These are phyloP conservation scores for Myxozyma mucilagina DNA, from an alignment of 805 yeast genomes.

Conservation along the genomic window DNA sequence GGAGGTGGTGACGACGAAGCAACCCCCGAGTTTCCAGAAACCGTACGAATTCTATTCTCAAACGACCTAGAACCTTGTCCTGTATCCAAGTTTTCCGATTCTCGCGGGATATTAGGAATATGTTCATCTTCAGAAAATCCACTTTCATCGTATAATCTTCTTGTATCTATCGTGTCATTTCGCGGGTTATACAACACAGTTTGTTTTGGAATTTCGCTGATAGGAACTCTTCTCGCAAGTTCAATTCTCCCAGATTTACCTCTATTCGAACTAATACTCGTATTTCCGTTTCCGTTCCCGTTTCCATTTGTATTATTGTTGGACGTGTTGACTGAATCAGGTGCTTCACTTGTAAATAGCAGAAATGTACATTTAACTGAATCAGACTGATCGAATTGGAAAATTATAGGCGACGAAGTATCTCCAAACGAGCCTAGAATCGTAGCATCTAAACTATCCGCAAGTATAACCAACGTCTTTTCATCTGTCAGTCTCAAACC, in stretches of 20 bases:
- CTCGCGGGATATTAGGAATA: background rate
- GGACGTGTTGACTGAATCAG: background rate
- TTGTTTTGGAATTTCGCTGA: background rate
- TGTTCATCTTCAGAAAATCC: background rate
- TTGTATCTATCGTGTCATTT: no score
- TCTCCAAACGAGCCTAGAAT: slow-evolving; percentile 22
- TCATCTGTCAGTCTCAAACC: background rate
- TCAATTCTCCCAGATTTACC: background rate
- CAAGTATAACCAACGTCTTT: slow-evolving; percentile 18
- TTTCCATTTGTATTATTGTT: background rate
- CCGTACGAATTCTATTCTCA: background rate
- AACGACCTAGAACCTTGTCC: background rate
- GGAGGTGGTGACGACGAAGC: background rate
- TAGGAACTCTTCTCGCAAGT: background rate
- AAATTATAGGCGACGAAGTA: slow-evolving; percentile 21
- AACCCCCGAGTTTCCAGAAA: background rate
- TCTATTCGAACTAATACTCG: background rate
- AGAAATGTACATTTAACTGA: slow-evolving; percentile 7
- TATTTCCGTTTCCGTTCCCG: background rate
- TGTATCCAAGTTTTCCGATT: no score
- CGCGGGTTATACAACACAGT: no score
- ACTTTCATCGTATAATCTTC: background rate
- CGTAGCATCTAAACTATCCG: slow-evolving; percentile 10
- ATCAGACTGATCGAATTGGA: slow-evolving; percentile 11
- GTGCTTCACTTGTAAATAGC: slow-evolving; percentile 20